Evolutionary conservation across 164 flowering plant genomes (phyloP).

Genomic region (Vitis amurensis): DNA sequence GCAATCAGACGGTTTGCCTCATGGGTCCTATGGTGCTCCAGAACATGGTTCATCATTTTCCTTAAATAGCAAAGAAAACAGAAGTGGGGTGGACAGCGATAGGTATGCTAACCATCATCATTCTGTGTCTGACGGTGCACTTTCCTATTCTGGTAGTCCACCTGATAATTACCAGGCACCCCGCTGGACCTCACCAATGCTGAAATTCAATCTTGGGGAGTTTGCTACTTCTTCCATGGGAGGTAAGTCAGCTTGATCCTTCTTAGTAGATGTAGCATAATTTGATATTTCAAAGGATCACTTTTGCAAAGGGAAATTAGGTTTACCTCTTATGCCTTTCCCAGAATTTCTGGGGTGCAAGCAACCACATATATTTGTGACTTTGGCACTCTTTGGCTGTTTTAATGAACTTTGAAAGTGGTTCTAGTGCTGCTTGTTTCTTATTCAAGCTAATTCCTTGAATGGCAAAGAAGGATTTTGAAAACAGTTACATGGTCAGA

Average conservation of each 20-base stretch:
- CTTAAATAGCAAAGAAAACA: conserved; percentile 36
- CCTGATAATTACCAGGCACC: conserved; percentile 30
- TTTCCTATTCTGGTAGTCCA: conserved; percentile 44
- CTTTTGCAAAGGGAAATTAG: background rate
- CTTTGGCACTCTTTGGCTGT: background rate
- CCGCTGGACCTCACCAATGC: conserved; percentile 39
- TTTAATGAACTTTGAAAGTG: background rate
- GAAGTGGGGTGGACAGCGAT: conserved; percentile 39
- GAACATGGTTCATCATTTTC: conserved; percentile 31
- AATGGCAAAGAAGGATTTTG: background rate
- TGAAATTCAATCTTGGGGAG: conserved; percentile 22
- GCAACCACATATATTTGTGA: background rate
- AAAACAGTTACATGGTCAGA: background rate
- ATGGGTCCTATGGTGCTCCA: conserved; percentile 23
- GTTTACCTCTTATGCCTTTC: background rate
- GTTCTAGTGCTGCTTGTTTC: background rate
- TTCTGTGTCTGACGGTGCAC: conserved; percentile 50
- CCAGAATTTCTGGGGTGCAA: background rate
- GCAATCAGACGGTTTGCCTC: conserved; percentile 33
- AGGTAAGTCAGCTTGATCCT: conserved; percentile 23
- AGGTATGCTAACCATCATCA: conserved; percentile 39
- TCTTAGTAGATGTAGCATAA: background rate
- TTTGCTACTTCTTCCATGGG: conserved; percentile 22
- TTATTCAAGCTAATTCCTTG: background rate
- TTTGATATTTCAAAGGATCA: background rate